phyloP scores from a whole-genome alignment of 2,329 filamentous ascomycete species.

The Knufia petricola region DNA sequence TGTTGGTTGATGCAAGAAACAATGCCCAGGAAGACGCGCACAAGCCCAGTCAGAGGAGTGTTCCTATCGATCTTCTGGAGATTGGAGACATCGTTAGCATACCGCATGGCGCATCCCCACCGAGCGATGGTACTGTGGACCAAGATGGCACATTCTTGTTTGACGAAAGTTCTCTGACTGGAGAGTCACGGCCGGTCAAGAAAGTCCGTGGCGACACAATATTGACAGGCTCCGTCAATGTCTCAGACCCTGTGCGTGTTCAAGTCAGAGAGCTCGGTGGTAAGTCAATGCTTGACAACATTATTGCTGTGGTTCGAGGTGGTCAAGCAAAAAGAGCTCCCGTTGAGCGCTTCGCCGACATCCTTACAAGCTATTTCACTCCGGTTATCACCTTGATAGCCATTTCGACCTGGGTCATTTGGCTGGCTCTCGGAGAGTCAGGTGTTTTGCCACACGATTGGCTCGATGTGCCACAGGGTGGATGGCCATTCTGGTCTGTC shows the following conservation, averaged over 20 bases:
- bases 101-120: constrained; percentile 69
- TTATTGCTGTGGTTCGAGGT: constrained; percentile 40
- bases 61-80: constrained; percentile 61
- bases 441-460: constrained; percentile 41
- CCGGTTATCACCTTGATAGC: constrained; percentile 41
- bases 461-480: constrained; percentile 38
- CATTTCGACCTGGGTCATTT: constrained; percentile 38
- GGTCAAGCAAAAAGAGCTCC: constrained; percentile 41
- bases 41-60: constrained; percentile 30
- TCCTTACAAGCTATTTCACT: constrained; percentile 41
- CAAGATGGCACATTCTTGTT: constrained; percentile 55
- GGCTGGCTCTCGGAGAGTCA: constrained; percentile 37
- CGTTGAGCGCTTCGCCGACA: constrained; percentile 38
- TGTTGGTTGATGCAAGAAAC: constrained; percentile 44
- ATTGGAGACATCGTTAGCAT: constrained; percentile 65
- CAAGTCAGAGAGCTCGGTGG: constrained; percentile 36
- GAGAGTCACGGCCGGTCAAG: constrained; percentile 38
- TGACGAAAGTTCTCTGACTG: constrained; percentile 81
- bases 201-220: constrained; percentile 36
- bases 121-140: constrained; percentile 63
- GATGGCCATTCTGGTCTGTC: constrained; percentile 46
- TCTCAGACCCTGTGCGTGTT: constrained; percentile 37
- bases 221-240: constrained; percentile 40
- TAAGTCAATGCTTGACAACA: constrained; percentile 42
- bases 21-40: constrained; percentile 7